Percentiles rank a stretch among this genome's conserved stretches.
Evolutionary conservation across 371 early-diverging fungal genomes (phyloP).

Genomic region (Mucor piriformis): DNA sequence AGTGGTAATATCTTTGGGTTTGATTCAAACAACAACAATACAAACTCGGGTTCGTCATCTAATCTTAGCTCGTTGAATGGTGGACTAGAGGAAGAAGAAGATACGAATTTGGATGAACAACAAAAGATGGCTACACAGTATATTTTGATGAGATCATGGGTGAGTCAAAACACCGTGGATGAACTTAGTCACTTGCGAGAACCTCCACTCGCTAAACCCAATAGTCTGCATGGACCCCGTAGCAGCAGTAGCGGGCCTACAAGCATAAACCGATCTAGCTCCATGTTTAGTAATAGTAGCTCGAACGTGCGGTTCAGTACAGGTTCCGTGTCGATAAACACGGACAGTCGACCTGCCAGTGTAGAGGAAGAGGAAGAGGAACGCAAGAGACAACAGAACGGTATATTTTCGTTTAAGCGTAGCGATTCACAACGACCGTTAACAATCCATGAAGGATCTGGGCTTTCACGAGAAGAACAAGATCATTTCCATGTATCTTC

Average conservation of each 20-base stretch:
- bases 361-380: conserved; percentile 37
- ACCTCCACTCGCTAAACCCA: conserved; percentile 46
- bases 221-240: conserved; percentile 58
- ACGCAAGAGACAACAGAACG: background rate
- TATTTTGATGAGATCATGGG: conserved; percentile 61
- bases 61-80: conserved; percentile 7
- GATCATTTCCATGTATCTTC: conserved; percentile 5
- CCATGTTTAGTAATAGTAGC: conserved; percentile 27
- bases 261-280: conserved; percentile 35
- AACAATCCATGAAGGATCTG: conserved; percentile 22
- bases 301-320: conserved; percentile 29
- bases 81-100: conserved; percentile 32
- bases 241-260: conserved; percentile 35
- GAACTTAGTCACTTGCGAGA: conserved; percentile 72
- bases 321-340: conserved; percentile 25
- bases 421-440: conserved; percentile 5
- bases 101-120: conserved; percentile 45
- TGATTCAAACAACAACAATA: conserved; percentile 9
- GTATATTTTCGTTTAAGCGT: conserved; percentile 6
- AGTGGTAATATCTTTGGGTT: conserved; percentile 45
- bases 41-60: background rate
- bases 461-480: conserved; percentile 10
- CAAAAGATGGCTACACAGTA: conserved; percentile 70
- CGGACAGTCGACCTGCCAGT: conserved; percentile 50
- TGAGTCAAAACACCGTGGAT: conserved; percentile 76